Evolutionary conservation across 2,329 filamentous ascomycete genomes (phyloP), one percentile per base, ranked within the genome.

Genomic region (Ustulina deusta): DNA sequence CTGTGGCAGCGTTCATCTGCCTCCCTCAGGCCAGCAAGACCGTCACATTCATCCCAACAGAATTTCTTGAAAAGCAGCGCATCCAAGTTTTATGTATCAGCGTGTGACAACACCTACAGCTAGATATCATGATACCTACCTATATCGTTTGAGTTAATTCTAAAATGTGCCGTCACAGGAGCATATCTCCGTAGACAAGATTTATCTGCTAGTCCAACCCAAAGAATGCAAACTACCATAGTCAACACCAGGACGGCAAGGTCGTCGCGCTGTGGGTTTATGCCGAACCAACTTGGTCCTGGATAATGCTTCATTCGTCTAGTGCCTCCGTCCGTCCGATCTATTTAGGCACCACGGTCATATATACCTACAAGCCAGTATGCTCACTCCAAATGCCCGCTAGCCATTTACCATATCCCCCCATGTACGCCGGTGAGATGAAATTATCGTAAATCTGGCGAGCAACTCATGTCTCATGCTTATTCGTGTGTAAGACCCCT

Each of bases 291-390:
- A 67, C 57, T 44, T 61, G 36, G 46, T 55, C 61, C 48, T 54
- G 44, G 58, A 29, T 59, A 32, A 63, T 62, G 36, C 54, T 61
- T 52, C 34, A 51, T 69, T 69, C 42, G 54, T 69, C 65, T 68
- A 68, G 58, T 52, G 59, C 60, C 65, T 65, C 65, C 63, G 38
- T 60, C 62, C 62, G 36, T 63, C 65, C 65, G 61, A 63, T 70
- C 68, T 70, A 66, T 70, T 62, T 63, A 38, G 59, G 62, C 61
- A 68, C 61, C 62, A 25, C 38, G 36, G 3, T 60, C n/a, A 59
- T 67, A 70, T 70, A 69, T 70, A 68, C 59, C 55, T 67, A 68
- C 61, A 68, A 52, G 61, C 65, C 68, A 61, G 34, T 61, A 67
- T 67, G 51, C 68, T 58, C 68, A 69, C 68, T 62, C 38, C 54